These are phyloP conservation scores for Citrus reticulata DNA, from an alignment of 345 rosid species.

Conservation along the genomic window DNA sequence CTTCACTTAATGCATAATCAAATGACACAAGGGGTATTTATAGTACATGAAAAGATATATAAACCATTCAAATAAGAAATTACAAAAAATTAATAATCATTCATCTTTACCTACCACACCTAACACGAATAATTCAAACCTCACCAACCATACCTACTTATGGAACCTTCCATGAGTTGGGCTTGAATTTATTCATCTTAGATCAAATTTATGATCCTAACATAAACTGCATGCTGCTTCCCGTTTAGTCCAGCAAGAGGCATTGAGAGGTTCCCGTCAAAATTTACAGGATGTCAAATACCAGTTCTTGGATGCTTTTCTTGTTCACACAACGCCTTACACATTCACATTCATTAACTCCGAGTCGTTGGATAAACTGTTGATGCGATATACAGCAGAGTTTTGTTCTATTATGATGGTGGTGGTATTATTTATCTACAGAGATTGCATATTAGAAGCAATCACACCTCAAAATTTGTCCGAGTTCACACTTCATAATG, in stretches of 20 bases:
- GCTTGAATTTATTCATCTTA: too few species aligned
- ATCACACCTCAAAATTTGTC: not conserved
- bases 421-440: not conserved
- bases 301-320: not conserved
- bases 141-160: fast-evolving
- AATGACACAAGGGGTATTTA: too few species aligned
- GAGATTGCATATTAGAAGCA: not conserved
- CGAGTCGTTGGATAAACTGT: not conserved
- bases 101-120: too few species aligned
- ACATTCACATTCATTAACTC: not conserved
- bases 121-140: too few species aligned
- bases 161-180: too few species aligned
- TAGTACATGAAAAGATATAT: too few species aligned
- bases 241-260: not conserved
- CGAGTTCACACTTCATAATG: not conserved
- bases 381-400: not conserved
- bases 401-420: not conserved
- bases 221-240: not conserved
- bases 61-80: too few species aligned
- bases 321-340: not conserved
- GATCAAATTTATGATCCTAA: too few species aligned
- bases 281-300: not conserved
- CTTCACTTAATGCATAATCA: too few species aligned
- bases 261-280: not conserved
- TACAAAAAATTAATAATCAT: too few species aligned